Evolutionary conservation across 192 early-diverging fungal species (phyloP).

Genomic region (Podila horticola): DNA sequence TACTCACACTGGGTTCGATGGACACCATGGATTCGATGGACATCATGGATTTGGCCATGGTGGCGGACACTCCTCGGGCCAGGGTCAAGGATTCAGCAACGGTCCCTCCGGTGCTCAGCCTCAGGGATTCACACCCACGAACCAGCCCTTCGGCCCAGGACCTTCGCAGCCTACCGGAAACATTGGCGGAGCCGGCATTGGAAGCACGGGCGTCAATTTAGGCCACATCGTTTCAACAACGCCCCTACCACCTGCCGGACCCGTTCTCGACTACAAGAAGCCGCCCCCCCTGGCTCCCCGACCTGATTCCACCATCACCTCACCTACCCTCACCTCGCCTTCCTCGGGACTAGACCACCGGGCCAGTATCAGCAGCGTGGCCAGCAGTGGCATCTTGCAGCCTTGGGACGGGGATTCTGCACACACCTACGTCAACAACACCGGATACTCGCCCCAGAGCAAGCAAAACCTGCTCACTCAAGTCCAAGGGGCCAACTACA

Average conservation of each 20-base stretch:
- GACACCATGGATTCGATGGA: neutral
- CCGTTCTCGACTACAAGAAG: neutral
- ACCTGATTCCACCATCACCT: neutral
- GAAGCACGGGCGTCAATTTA: neutral
- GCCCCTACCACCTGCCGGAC: neutral
- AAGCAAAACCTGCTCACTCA: slow-evolving; percentile 15
- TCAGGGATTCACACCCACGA: neutral
- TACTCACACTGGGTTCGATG: neutral
- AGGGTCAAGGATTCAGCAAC: neutral
- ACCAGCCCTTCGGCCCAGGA: neutral
- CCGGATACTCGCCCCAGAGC: slow-evolving; percentile 21
- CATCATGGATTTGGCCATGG: neutral
- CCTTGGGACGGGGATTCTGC: neutral
- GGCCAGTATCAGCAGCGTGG: neutral
- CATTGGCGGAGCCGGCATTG: neutral
- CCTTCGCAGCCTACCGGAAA: neutral
- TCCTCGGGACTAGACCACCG: neutral
- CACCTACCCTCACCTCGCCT: neutral
- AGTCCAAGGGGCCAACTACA: neutral
- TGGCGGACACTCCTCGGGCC: neutral
- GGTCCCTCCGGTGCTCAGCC: neutral
- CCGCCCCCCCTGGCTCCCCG: neutral
- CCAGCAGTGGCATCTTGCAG: neutral
- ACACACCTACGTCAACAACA: slow-evolving; percentile 1
- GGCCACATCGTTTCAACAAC: too few species aligned